Percentiles rank a stretch among this genome's conserved stretches.
Evolutionary conservation across 2,329 filamentous ascomycete genomes (phyloP).

Genomic region (Fusarium sp.): DNA sequence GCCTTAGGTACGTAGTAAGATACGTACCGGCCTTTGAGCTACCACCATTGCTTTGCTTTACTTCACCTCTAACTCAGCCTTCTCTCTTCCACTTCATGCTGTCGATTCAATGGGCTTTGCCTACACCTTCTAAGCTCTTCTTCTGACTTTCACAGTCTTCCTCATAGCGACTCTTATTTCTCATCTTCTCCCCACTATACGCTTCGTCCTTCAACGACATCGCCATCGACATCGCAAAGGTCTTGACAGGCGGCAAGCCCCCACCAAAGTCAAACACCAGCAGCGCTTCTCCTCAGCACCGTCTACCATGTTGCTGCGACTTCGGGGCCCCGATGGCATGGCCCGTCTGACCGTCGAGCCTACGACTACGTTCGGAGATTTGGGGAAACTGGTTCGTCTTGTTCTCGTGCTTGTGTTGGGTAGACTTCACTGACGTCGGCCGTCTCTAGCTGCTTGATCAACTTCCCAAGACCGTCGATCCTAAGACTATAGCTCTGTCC

Average conservation of each 20-base stretch:
- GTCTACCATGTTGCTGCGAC: conserved; percentile 79
- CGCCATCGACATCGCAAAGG: not conserved
- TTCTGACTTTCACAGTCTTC: conserved; percentile 1
- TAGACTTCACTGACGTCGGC: conserved; percentile 25
- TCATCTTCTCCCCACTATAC: not conserved
- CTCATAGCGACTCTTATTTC: not conserved
- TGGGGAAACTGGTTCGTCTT: conserved; percentile 63
- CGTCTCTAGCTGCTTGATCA: conserved; percentile 63
- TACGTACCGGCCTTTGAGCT: conserved; percentile 29
- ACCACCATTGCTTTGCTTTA: not conserved
- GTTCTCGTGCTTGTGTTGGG: not conserved
- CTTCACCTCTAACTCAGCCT: not conserved
- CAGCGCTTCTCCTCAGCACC: conserved; percentile 15
- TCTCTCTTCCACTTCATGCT: conserved; percentile 15
- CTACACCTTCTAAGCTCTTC: conserved; percentile 25
- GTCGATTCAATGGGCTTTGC: conserved; percentile 37
- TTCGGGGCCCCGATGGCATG: conserved; percentile 93
- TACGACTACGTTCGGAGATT: conserved; percentile 75
- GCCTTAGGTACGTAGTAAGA: conserved; percentile 17
- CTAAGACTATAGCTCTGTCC: conserved; percentile 68
- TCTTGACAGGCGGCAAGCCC: conserved; percentile 14
- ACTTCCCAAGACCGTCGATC: conserved; percentile 71
- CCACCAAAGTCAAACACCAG: conserved; percentile 22
- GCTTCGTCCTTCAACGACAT: not conserved
- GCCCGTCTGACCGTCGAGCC: conserved; percentile 84